Evolutionary conservation across 2,329 filamentous ascomycete genomes (phyloP), one percentile per base, ranked within the genome.

Genomic region (Penicillium sp.): DNA sequence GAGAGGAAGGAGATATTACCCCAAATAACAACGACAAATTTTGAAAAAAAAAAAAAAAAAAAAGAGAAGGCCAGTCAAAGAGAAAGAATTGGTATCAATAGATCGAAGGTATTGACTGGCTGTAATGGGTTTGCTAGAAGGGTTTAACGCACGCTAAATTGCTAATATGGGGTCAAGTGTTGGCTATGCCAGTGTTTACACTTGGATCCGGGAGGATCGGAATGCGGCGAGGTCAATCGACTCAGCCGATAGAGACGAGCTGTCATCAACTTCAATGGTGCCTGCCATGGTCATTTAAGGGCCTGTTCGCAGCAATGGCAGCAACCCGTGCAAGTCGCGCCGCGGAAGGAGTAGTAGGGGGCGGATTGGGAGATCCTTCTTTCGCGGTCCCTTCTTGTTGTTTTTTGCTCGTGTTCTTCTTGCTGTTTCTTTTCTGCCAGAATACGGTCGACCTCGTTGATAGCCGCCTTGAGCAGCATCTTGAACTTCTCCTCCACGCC

Each of bases 401-500:
- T 35, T 50, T 35, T 39, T 54, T n/a, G 49, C 44, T 51, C 51
- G 46, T 64, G 58, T 29, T 67, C 60, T 19, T 61, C 56, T 9
- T 61, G 58, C 47, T 68, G 54, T 49, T 68, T 62, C 53, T 82
- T 79, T 57, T 87, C 82, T 13, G 77, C 76, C 51, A 77, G 67
- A 18, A 85, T 69, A 26, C 82, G 81, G 47, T 81, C 79, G 58
- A 84, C 79, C 70, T 89, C 85, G 48, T 79, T 79, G 39, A 78
- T 78, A 14, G 87, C 84, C 49, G 84, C 75, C 30, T 82, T 81
- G 47, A 85, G 78, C 1, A 91, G 84, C 52, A 86, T 81, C 8
- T 75, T 74, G 40, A 95, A 81, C n/a, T 84, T 83, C 53, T 80
- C 78, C 66, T 85, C 83, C 49, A 92, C 87, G 43, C 84, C 86